Percentiles rank a stretch among this genome's conserved stretches.
Conservation (phyloP, 1,139 yeast species). For the Hyphopichia wangnamkhiaoensis region DNA sequence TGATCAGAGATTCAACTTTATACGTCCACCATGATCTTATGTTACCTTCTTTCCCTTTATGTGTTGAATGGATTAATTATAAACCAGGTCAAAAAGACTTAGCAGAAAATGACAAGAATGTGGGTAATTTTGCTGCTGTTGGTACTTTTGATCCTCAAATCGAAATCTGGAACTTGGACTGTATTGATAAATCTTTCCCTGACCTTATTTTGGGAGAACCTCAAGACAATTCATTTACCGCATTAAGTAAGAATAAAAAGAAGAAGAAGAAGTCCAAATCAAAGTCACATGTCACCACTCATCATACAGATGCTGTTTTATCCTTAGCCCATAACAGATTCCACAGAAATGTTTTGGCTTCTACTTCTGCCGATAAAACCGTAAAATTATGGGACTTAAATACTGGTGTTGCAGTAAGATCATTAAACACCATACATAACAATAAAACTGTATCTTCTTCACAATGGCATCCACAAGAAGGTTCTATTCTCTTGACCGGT, state of each 20-base stretch:
- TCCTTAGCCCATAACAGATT: conserved; percentile 80
- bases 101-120: conserved; percentile 37
- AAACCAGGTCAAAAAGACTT: conserved; percentile 50
- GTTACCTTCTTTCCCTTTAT: conserved; percentile 96
- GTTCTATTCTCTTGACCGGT: conserved; percentile 83
- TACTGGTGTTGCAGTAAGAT: conserved; percentile 72
- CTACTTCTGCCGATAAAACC: conserved; percentile 94
- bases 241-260: conserved; percentile 44
- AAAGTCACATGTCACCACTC: conserved; percentile 61
- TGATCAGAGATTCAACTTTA: conserved; percentile 69
- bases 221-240: conserved; percentile 46
- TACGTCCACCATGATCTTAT: conserved; percentile 96
- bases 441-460: conserved; percentile 82
- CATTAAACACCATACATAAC: conserved; percentile 57
- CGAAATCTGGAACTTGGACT: conserved; percentile 95
- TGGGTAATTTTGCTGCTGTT: conserved; percentile 91
- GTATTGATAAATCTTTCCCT: conserved; percentile 92
- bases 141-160: conserved; percentile 98
- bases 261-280: conserved; percentile 54
- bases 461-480: conserved; percentile 79
- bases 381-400: conserved; percentile 94
- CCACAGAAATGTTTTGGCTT: conserved; percentile 84
- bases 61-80: conserved; percentile 93
- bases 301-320: conserved; percentile 92
- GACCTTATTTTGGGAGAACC: conserved; percentile 88